Evolutionary conservation across 768 basidiomycete genomes (phyloP), one percentile per base, ranked within the genome.

Genomic region (Butyriboletus loyo): DNA sequence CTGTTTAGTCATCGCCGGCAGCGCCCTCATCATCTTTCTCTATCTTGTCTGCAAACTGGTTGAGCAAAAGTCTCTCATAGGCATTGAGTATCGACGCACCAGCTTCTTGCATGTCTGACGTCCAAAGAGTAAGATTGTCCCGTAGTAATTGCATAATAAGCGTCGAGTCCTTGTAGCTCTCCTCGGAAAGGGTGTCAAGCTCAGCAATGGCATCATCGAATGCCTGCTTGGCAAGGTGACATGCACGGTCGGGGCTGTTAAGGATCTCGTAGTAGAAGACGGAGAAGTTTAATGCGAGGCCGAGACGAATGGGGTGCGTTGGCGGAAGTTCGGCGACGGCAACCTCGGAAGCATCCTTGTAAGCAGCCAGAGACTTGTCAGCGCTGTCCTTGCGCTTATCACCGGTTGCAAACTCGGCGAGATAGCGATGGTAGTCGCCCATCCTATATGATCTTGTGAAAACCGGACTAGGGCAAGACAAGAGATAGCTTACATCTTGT

Each of bases 211-310:
- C 96, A 72, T 98, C 95, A 59, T 98, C 95, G 73, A 98, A 98
- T 8, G 96, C 95, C 75, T 97, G 93, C 80, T 98, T 98, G 72
- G 95, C 95, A 61, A 98, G 89, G 70, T 95, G 92, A 80, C 95
- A 97, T 46, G 96, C 96, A 73, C 93, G 92, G 75, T 97, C 95
- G 62, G 96, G 94, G 74, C 89, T 90, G 85, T 97, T 97, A 73
- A 97, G 86, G 72, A 98, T 97, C 76, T 98, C 95, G 78, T 97
- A 97, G 84, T 98, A 98, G 83, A 98, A 98, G 45, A 98, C 95
- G 49, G 93, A 97, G 85, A 98, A 98, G 84, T 98, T 98, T 68
- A 98, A 82, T 41, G 95, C 95, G 50, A 98, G 89, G 74, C 96
- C 96, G 58, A 98, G 91, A 67, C 95, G 94, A 75, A 98, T 98